Conservation (phyloP, 163 green algal genomes). For the Chlamydomonas reinhardtii region DNA sequence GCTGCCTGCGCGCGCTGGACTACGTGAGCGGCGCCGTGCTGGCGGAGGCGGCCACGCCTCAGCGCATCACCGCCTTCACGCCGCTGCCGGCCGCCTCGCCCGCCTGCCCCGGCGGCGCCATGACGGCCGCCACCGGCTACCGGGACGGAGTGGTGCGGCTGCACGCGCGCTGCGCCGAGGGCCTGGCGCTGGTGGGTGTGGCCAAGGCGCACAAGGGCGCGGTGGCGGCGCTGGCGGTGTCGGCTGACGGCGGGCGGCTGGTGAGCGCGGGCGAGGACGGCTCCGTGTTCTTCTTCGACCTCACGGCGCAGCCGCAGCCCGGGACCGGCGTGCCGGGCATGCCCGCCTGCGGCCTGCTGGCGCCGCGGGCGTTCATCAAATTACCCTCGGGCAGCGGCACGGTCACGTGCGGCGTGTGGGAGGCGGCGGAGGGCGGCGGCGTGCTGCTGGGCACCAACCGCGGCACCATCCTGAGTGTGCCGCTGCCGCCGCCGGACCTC, state of each 20-base stretch:
- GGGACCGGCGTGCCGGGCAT: slow-evolving; percentile 49
- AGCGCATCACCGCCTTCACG: slow-evolving; percentile 40
- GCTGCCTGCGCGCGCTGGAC: slow-evolving; percentile 71
- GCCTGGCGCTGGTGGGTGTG: slow-evolving; percentile 64
- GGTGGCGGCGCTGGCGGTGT: slow-evolving; percentile 63
- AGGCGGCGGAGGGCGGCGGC: slow-evolving; percentile 17
- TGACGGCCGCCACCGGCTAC: slow-evolving; percentile 65
- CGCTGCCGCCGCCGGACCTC: slow-evolving; percentile 20
- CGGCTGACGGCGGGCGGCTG: slow-evolving; percentile 57
- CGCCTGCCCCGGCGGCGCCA: not conserved
- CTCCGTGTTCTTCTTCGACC: slow-evolving; percentile 79
- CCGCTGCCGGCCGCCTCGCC: not conserved
- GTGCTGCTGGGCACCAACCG: slow-evolving; percentile 71
- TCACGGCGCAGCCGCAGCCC: not conserved
- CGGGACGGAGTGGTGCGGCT: slow-evolving; percentile 77
- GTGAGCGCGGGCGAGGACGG: slow-evolving; percentile 68
- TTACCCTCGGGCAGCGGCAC: slow-evolving; percentile 23
- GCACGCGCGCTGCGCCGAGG: slow-evolving; percentile 56
- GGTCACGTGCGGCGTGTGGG: slow-evolving; percentile 66
- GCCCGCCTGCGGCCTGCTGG: slow-evolving; percentile 14
- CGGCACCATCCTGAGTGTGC: slow-evolving; percentile 52
- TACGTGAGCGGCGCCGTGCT: slow-evolving; percentile 58
- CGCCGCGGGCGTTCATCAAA: slow-evolving; percentile 42
- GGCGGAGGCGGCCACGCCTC: not conserved
- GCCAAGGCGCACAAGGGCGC: slow-evolving; percentile 76